These are phyloP conservation scores for Diaporthe ampelina DNA, from an alignment of 2,329 filamentous ascomycete genomes.

Conservation along the genomic window DNA sequence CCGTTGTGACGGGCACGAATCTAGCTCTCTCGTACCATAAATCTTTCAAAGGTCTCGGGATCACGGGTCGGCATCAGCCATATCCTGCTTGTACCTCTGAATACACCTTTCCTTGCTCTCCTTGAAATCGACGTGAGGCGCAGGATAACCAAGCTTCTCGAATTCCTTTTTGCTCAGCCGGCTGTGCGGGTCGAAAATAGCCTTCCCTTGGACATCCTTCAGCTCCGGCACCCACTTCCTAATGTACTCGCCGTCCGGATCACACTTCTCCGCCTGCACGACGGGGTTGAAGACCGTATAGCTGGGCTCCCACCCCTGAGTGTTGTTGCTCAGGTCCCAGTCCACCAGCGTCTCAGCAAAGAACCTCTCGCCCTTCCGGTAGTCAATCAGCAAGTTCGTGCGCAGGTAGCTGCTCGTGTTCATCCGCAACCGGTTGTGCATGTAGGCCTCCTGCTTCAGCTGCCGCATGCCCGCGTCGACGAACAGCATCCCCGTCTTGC, in stretches of 20 bases:
- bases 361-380: conserved; percentile 73
- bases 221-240: conserved; percentile 77
- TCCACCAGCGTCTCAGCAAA: conserved; percentile 76
- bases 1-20: not conserved
- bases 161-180: conserved; percentile 63
- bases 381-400: conserved; percentile 75
- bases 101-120: conserved; percentile 70
- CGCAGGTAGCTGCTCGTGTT: conserved; percentile 74
- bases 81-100: conserved; percentile 68
- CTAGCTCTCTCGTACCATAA: not conserved
- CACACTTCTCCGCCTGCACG: conserved; percentile 77
- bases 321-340: conserved; percentile 73
- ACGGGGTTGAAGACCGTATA: conserved; percentile 81
- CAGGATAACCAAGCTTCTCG: conserved; percentile 71
- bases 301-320: conserved; percentile 79
- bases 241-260: conserved; percentile 75
- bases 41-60: too few relatives aligned
- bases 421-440: conserved; percentile 79
- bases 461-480: conserved; percentile 79
- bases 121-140: conserved; percentile 73
- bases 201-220: conserved; percentile 66
- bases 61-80: conserved; percentile 46
- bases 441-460: conserved; percentile 68
- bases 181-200: conserved; percentile 76
- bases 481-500: conserved; percentile 74